Evolutionary conservation across 495 filamentous ascomycete genomes (phyloP).

Genomic region (Glarea lozoyensis): DNA sequence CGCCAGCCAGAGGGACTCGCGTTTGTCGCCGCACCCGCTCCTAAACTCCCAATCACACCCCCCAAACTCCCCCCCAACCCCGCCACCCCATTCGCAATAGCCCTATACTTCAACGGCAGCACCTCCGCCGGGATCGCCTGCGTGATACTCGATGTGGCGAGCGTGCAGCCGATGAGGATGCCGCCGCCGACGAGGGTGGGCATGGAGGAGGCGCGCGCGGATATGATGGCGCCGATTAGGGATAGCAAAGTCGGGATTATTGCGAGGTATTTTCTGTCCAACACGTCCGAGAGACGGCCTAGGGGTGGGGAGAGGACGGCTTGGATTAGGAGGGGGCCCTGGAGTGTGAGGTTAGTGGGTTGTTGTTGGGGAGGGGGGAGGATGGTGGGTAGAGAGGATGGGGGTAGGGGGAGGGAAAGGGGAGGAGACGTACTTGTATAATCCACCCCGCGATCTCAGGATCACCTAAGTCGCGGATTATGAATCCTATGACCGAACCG

Average conservation of each 20-base stretch:
- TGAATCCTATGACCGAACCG: conserved; percentile 45
- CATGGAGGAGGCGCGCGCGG: conserved; percentile 45
- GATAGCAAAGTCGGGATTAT: conserved; percentile 40
- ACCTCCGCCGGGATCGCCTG: conserved; percentile 47
- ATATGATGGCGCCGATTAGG: conserved; percentile 41
- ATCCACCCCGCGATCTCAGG: conserved; percentile 41
- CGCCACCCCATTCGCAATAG: conserved; percentile 42
- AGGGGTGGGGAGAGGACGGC: conserved; percentile 43
- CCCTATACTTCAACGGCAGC: conserved; percentile 42
- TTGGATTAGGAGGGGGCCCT: conserved; percentile 46
- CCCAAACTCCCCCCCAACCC: conserved; percentile 39
- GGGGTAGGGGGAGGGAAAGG: not conserved
- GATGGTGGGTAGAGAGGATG: too few relatives aligned
- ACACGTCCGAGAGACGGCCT: conserved; percentile 44
- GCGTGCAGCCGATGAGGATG: conserved; percentile 43
- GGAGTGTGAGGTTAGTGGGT: not conserved
- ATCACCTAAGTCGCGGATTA: conserved; percentile 42
- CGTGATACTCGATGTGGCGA: conserved; percentile 43
- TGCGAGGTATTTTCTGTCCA: conserved; percentile 43
- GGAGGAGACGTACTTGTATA: conserved; percentile 32
- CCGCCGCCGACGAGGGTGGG: conserved; percentile 44
- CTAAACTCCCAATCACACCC: conserved; percentile 37
- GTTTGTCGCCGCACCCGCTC: conserved; percentile 44
- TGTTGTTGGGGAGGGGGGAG: too few relatives aligned
- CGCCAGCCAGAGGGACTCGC: conserved; percentile 37